Evolutionary conservation across 148 eudicot species (phyloP).

Genomic region (Simmondsia chinensis): DNA sequence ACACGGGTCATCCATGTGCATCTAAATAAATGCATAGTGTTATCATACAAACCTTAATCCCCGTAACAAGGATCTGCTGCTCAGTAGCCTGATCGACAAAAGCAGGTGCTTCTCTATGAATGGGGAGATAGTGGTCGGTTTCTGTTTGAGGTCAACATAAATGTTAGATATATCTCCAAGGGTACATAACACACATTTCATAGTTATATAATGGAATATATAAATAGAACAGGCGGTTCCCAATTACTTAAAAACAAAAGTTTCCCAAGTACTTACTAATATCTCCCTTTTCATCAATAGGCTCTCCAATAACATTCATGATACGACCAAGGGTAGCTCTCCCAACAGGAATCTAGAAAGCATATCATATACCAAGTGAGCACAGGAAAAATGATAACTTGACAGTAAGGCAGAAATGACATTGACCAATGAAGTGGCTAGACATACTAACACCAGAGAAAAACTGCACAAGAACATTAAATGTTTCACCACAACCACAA

Average conservation of each 20-base stretch:
- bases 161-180: not conserved
- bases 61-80: slow-evolving; percentile 95
- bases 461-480: no score
- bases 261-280: slow-evolving; percentile 47
- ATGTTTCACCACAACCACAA: no score
- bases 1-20: not conserved
- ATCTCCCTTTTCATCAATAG: slow-evolving; percentile 83
- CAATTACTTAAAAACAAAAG: no score
- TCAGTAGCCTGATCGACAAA: slow-evolving; percentile 99
- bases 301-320: slow-evolving; percentile 94
- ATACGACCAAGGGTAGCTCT: slow-evolving; percentile 98
- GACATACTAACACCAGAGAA: no score
- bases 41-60: slow-evolving; percentile 69
- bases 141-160: slow-evolving; percentile 28
- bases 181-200: no score
- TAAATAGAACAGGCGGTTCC: no score
- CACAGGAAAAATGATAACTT: no score
- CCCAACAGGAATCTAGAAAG: slow-evolving; percentile 96
- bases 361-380: no score
- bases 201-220: no score
- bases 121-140: slow-evolving; percentile 85
- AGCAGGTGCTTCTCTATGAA: slow-evolving; percentile 93
- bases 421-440: no score
- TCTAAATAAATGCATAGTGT: not conserved
- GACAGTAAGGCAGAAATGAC: no score